Base-by-base conservation (phyloP, 2,329 filamentous ascomycete genomes). In the Aspergillus ustus region DNA sequence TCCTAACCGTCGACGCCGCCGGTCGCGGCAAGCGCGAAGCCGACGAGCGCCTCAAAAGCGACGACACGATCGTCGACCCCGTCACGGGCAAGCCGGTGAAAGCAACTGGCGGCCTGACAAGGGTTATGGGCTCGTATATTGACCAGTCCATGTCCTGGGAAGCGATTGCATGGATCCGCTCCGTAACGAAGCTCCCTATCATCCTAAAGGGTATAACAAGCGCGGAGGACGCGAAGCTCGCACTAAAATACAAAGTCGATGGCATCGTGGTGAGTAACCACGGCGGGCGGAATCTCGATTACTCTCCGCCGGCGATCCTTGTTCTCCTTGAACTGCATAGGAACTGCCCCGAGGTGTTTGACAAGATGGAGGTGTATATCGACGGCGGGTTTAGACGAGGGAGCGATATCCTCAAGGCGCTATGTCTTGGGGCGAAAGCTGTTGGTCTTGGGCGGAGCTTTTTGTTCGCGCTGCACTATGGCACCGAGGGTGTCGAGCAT, bases 201-300 rank as follows among this genome's bases (percentile, higher is more conserved):
- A 81, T 86, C 55, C 64, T 87, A 29, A 87, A 87, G 69, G 85
- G 85, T 0, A 79, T 87, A 2, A 85, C 86, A 76, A 82, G 77
- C 20, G 84, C 83, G 0, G 83, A 83, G 29, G 85, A 88, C 67
- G 85, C 85, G 0, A 78, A 77, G 15, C 67, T 78, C 43, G 84
- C 85, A 0, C 78, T 82, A 57, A 72, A 82, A 49, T 72, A 78
- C 57, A 84, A 83, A 0, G 76, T 83, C 52, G 80, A 85, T 60
- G 85, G 84, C 1, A 83, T 87, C 51, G 71, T 86, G 60, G 65
- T 88, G 37, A 85, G 82, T 62, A 88, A 87, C 63, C 85, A 87
- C 59, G 85, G 85, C 19, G 85, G 85, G 3, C 76, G 85, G 29
- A 83, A 84, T 1, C 75, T 85, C 1, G 85, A 87, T 55, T 83